These are phyloP conservation scores for Agrocybe pediades DNA, from an alignment of 768 basidiomycete genomes.

Conservation along the genomic window DNA sequence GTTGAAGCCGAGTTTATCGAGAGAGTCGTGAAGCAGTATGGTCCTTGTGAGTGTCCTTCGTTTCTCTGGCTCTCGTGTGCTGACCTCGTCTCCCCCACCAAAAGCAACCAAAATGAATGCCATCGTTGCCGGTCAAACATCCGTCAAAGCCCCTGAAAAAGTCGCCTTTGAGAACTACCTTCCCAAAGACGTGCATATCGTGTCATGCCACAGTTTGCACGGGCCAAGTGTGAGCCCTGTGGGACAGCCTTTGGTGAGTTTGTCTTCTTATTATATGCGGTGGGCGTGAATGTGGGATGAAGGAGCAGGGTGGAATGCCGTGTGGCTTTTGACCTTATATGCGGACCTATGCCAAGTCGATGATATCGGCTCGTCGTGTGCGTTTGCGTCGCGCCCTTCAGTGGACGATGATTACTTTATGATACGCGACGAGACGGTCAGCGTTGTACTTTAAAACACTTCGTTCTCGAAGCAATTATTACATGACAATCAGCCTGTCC, in stretches of 20 bases:
- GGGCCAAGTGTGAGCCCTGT: constrained; percentile 87
- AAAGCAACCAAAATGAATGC: constrained; percentile 91
- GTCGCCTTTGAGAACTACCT: constrained; percentile 87
- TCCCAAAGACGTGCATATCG: constrained; percentile 83
- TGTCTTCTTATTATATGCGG: too few relatives aligned
- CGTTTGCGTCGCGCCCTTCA: too few relatives aligned
- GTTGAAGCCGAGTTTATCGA: constrained; percentile 47
- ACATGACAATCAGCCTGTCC: constrained; percentile 24
- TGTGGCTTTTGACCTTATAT: too few relatives aligned
- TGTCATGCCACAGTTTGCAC: constrained; percentile 94
- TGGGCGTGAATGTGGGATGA: too few relatives aligned
- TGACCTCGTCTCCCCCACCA: constrained; percentile 7
- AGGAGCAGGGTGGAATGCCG: too few relatives aligned
- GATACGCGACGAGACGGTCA: too few relatives aligned
- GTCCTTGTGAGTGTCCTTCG: constrained; percentile 70
- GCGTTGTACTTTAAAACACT: too few relatives aligned
- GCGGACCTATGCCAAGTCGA: too few relatives aligned
- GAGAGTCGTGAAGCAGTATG: constrained; percentile 80
- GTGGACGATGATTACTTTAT: too few relatives aligned
- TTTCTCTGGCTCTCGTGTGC: background rate
- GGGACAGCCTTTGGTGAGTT: constrained; percentile 85
- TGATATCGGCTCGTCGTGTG: too few relatives aligned
- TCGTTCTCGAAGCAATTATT: too few relatives aligned
- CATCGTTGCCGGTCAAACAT: constrained; percentile 94
- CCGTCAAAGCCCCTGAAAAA: constrained; percentile 93